phyloP scores from a whole-genome alignment of 2,329 filamentous ascomycete genomes.

The Phyllosticta paracitricarpa region DNA sequence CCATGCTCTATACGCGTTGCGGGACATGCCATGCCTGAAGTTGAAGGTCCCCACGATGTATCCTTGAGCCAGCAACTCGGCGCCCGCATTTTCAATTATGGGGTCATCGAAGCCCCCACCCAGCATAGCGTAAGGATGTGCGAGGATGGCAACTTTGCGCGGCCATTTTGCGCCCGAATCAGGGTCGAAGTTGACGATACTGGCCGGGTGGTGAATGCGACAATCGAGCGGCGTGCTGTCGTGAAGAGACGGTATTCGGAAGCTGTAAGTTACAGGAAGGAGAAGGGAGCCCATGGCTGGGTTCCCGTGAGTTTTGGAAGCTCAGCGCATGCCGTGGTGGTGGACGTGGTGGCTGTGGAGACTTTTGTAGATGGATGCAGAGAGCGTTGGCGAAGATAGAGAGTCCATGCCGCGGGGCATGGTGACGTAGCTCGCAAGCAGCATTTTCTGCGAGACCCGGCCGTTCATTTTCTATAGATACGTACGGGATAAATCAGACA shows the following conservation, averaged over 20 bases:
- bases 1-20: neutral
- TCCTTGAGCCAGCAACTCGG: conserved; percentile 55
- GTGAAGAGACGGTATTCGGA: conserved; percentile 76
- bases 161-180: neutral
- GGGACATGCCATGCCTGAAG: conserved; percentile 45
- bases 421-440: neutral
- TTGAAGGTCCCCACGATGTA: conserved; percentile 84
- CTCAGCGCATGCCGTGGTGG: neutral
- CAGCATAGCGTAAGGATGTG: conserved; percentile 83
- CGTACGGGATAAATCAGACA: too few relatives aligned
- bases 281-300: conserved; percentile 5
- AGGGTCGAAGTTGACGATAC: neutral
- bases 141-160: conserved; percentile 49
- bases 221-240: conserved; percentile 69
- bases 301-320: neutral
- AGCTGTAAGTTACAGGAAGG: conserved; percentile 35
- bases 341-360: neutral
- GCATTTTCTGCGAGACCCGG: neutral
- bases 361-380: neutral
- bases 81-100: conserved; percentile 57
- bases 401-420: neutral
- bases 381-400: neutral
- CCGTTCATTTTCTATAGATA: too few relatives aligned
- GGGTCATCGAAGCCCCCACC: conserved; percentile 80
- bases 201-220: conserved; percentile 53